Conservation (phyloP, 768 basidiomycete genomes). For the Pleurotus eryngii region DNA sequence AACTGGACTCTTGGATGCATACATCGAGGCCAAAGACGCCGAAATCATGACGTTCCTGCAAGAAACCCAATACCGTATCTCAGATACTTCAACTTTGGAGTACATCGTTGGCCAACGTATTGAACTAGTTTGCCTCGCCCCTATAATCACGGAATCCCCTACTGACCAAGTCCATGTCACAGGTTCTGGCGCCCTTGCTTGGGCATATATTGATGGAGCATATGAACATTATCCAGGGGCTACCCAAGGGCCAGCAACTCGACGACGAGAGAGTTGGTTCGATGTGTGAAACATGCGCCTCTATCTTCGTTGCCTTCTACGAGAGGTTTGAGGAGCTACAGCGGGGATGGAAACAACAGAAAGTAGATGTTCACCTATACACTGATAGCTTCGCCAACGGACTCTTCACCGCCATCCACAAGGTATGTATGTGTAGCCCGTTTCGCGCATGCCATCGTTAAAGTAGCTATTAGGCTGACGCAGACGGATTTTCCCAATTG, state of each 20-base stretch:
- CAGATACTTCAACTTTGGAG: constrained; percentile 1
- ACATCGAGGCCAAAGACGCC: neutral
- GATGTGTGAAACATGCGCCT: constrained; percentile 2
- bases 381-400: constrained; percentile 5
- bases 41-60: neutral
- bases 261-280: neutral
- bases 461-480: neutral
- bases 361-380: constrained; percentile 2
- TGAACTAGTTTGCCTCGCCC: neutral
- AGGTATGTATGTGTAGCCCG: neutral
- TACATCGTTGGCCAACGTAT: constrained; percentile 4
- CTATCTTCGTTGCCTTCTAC: neutral
- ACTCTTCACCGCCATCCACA: neutral
- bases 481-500: neutral
- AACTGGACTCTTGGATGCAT: neutral
- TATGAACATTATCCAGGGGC: neutral
- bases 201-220: neutral
- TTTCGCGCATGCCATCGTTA: neutral
- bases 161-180: too few relatives aligned
- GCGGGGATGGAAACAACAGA: constrained; percentile 7
- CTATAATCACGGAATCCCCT: too few relatives aligned
- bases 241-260: neutral
- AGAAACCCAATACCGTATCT: constrained; percentile 4
- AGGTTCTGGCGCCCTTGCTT: constrained; percentile 4
- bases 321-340: neutral